Base-by-base conservation (phyloP, 2,329 filamentous ascomycete species). In the Hypoxylon rubiginosum region DNA sequence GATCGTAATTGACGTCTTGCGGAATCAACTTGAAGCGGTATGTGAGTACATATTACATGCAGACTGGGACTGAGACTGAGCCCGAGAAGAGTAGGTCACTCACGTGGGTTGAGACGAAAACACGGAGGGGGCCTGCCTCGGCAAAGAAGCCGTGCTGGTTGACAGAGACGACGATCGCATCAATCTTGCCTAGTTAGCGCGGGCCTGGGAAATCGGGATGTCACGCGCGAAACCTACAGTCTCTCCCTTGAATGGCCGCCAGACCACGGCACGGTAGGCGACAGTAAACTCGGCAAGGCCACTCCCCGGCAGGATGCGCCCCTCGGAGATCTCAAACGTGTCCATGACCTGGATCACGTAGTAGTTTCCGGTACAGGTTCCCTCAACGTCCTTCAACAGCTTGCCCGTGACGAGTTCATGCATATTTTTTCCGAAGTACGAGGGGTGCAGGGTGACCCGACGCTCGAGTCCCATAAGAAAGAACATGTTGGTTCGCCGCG, bases 261-360 rank as follows among this genome's bases (percentile, higher is more conserved):
- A 99, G 62, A 99, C 93, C 65, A 99, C 95, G 57, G 96, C 96
- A 66, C 94, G 92, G 79, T 97, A 99, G 74, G 92, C 90, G 51
- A 99, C 94, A 0, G 92, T 97, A 78, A 97, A 99, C 80, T 97
- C 93, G 19, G 96, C 95, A 72, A 97, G 86, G 9, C 94, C 96
- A 67, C 92, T 97, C 8, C 95, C 93, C 2, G 96, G 95, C 61
- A 97, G 87, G 67, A 99, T 95, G 73, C 93, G 91, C 11, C 94
- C 94, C 76, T 97, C 94, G 15, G 93, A 97, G 75, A 98, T 95
- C 73, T 97, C 92, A 75, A 97, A 94, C 52, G 94, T 92, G 80
- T 97, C 94, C 89, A 99, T 95, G 75, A 99, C 97, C 77, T 94
- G 96, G 74, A 99, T 96, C 77, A 99, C 97, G 81, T 96, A 98